Conservation (phyloP, 495 filamentous ascomycete species). For the Hypoxylon lenormandii region DNA sequence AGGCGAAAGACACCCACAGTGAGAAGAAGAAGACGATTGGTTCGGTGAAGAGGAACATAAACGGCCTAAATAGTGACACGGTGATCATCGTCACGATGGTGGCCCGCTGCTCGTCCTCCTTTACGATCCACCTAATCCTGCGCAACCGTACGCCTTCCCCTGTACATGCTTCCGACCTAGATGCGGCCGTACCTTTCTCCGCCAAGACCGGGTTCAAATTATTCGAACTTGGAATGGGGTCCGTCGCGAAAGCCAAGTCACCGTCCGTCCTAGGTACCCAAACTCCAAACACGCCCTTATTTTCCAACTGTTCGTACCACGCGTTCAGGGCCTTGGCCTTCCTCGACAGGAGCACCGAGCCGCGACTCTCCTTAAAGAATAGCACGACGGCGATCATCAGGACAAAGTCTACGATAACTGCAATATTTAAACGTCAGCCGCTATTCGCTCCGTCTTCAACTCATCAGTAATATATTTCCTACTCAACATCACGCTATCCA, state of each 20-base stretch:
- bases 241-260: neutral
- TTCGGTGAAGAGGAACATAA: slow-evolving; percentile 87
- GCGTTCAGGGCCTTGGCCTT: slow-evolving; percentile 79
- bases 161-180: slow-evolving; percentile 37
- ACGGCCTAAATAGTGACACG: slow-evolving; percentile 81
- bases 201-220: slow-evolving; percentile 11
- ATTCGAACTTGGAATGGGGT: neutral
- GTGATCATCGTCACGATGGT: slow-evolving; percentile 77
- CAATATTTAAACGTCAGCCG: slow-evolving; percentile 6
- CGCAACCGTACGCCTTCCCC: slow-evolving; percentile 49
- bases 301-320: slow-evolving; percentile 82
- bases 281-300: slow-evolving; percentile 73
- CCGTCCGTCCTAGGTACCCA: slow-evolving; percentile 36
- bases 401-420: slow-evolving; percentile 72
- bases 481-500: no score
- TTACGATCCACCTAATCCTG: slow-evolving; percentile 86
- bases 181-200: slow-evolving; percentile 42
- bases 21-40: slow-evolving; percentile 96
- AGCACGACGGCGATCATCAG: slow-evolving; percentile 72
- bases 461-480: no score
- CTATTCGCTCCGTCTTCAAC: neutral
- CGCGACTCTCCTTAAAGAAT: slow-evolving; percentile 85
- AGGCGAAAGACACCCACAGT: slow-evolving; percentile 88
- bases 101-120: slow-evolving; percentile 81
- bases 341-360: slow-evolving; percentile 80